A percentile compares a stretch with the other conserved stretches of the same genome.
phyloP scores from a whole-genome alignment of 768 basidiomycete genomes.

The Gautieria morchelliformis region DNA sequence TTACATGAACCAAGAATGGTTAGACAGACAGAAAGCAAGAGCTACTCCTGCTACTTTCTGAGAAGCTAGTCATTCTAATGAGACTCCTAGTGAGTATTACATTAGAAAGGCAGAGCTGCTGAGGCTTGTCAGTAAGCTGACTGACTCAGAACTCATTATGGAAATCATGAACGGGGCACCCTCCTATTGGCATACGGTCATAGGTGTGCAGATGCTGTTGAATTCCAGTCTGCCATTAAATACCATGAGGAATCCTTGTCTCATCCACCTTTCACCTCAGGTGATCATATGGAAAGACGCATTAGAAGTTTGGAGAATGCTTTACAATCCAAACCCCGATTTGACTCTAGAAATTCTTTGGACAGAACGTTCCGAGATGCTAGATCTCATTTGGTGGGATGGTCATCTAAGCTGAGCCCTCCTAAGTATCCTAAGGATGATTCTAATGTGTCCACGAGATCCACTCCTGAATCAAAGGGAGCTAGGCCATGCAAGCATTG shows the following conservation, averaged over 20 bases:
- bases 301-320: neutral
- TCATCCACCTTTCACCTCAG: neutral
- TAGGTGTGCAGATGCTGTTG: neutral
- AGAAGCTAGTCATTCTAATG: conserved; percentile 16
- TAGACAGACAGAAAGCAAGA: conserved; percentile 20
- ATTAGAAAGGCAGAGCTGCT: conserved; percentile 23
- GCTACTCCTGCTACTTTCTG: conserved; percentile 21
- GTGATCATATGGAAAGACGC: neutral
- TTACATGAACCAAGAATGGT: conserved; percentile 24
- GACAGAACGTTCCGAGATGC: too few relatives aligned
- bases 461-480: too few relatives aligned
- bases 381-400: too few relatives aligned
- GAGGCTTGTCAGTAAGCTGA: conserved; percentile 7
- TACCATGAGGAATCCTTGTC: conserved; percentile 13
- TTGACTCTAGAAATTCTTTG: too few relatives aligned
- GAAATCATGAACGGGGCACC: conserved; percentile 29
- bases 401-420: too few relatives aligned
- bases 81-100: conserved; percentile 26
- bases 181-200: conserved; percentile 17
- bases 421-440: too few relatives aligned
- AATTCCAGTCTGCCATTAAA: conserved; percentile 13
- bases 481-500: too few relatives aligned
- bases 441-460: too few relatives aligned
- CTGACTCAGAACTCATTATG: conserved; percentile 23
- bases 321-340: conserved; percentile 9